Percentiles rank a stretch among this genome's conserved stretches.
phyloP scores from a whole-genome alignment of 1,284 basidiomycete genomes.

The Pascua guehoae region DNA sequence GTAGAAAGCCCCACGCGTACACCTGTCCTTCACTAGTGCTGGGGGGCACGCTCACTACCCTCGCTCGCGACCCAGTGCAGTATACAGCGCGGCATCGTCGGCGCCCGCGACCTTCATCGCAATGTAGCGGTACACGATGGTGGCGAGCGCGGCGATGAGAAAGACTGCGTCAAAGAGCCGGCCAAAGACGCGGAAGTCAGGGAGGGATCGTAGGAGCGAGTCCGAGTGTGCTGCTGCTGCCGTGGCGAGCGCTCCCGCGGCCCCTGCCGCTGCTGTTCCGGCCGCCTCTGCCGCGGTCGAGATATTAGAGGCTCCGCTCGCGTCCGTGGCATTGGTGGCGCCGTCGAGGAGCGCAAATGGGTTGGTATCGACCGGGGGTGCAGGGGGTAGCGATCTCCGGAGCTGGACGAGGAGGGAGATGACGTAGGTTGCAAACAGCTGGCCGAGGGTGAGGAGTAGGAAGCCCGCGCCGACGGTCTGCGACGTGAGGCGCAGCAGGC shows the following conservation, averaged over 20 bases:
- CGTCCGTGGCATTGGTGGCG: neutral
- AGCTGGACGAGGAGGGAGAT: slow-evolving; percentile 49
- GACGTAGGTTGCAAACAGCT: slow-evolving; percentile 47
- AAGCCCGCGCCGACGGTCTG: slow-evolving; percentile 49
- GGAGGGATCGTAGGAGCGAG: slow-evolving; percentile 41
- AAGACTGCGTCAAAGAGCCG: slow-evolving; percentile 48
- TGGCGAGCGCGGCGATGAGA: slow-evolving; percentile 38
- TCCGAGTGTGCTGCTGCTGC: slow-evolving; percentile 14
- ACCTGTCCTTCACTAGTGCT: no score
- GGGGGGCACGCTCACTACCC: no score
- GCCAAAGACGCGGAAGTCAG: slow-evolving; percentile 49
- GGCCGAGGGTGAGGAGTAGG: slow-evolving; percentile 43
- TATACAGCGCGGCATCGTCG: slow-evolving; percentile 13
- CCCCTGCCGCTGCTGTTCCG: neutral
- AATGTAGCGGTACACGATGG: slow-evolving; percentile 38
- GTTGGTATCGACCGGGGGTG: slow-evolving; percentile 13
- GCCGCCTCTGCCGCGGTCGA: neutral
- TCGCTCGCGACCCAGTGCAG: neutral
- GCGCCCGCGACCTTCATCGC: slow-evolving; percentile 33
- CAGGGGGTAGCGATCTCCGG: slow-evolving; percentile 36
- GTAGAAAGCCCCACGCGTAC: no score
- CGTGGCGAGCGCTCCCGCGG: neutral
- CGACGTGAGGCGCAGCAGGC: slow-evolving; percentile 43
- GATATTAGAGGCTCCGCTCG: no score
- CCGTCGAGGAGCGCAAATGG: neutral